Evolutionary conservation across 192 early-diverging fungal species (phyloP).

Genomic region (Pilaira anomala): DNA sequence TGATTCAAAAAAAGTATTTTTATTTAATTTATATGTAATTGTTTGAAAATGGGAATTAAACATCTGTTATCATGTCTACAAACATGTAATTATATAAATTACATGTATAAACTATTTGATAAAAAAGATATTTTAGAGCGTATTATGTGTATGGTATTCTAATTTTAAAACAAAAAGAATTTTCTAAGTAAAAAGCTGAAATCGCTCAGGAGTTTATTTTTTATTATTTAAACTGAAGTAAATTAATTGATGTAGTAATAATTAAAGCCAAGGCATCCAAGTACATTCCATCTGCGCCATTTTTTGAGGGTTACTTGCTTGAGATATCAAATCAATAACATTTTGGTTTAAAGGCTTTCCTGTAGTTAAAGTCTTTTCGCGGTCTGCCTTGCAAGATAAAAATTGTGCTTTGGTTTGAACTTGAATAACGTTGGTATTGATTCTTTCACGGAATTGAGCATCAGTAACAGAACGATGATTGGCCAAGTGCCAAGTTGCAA

Average conservation of each 20-base stretch:
- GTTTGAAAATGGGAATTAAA: too few relatives aligned
- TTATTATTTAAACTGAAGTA: too few relatives aligned
- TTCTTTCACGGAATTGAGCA: slow-evolving; percentile 61
- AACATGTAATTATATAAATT: too few relatives aligned
- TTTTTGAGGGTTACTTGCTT: slow-evolving; percentile 89
- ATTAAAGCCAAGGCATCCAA: slow-evolving; percentile 87
- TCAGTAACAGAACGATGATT: slow-evolving; percentile 62
- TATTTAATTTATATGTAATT: too few relatives aligned
- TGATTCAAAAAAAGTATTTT: too few relatives aligned
- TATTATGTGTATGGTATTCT: too few relatives aligned
- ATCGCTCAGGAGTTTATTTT: too few relatives aligned
- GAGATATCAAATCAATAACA: slow-evolving; percentile 86
- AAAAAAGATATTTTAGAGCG: too few relatives aligned
- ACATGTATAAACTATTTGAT: too few relatives aligned
- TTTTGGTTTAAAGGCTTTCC: slow-evolving; percentile 76
- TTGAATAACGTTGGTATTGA: slow-evolving; percentile 71
- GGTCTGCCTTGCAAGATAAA: slow-evolving; percentile 69
- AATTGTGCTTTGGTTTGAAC: slow-evolving; percentile 64
- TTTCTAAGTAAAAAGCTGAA: too few relatives aligned
- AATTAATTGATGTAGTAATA: neutral
- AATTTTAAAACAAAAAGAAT: too few relatives aligned
- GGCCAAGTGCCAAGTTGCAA: slow-evolving; percentile 72
- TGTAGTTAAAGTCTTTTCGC: slow-evolving; percentile 60
- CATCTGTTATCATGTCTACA: too few relatives aligned
- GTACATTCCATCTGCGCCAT: slow-evolving; percentile 92